Conservation (phyloP, 1,139 yeast genomes). For the Saccharomycopsis crataegensis region DNA sequence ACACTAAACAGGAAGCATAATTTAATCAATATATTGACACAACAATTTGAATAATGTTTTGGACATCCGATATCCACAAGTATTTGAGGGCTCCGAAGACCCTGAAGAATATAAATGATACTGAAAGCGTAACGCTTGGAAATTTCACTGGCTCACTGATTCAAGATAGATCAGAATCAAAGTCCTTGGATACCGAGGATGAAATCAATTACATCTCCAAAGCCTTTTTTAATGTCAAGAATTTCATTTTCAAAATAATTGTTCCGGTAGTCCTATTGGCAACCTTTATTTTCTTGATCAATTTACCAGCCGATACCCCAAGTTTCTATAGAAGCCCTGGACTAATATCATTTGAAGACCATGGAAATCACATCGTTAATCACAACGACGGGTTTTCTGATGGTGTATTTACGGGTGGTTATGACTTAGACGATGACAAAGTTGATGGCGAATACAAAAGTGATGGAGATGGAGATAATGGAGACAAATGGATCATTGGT, state of each 20-base stretch:
- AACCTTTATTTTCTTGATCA: conserved; percentile 10
- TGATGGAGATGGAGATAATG: conserved; percentile 3
- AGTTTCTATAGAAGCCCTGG: not conserved
- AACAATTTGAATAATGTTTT: too few species aligned
- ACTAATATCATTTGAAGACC: not conserved
- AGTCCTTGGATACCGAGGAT: too few species aligned
- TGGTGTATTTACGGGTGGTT: not conserved
- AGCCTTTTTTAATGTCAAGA: conserved; percentile 15
- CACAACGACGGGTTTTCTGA: conserved; percentile 15
- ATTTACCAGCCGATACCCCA: not conserved
- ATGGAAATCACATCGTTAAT: conserved; percentile 10
- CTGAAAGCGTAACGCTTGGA: too few species aligned
- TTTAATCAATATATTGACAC: too few species aligned
- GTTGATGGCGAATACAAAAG: not conserved
- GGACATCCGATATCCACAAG: too few species aligned
- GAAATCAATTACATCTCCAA: conserved; percentile 6
- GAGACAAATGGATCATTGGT: not conserved
- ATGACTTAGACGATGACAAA: not conserved
- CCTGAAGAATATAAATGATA: too few species aligned
- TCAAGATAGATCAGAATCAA: too few species aligned
- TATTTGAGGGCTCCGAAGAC: too few species aligned
- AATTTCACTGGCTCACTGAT: too few species aligned
- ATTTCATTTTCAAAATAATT: conserved; percentile 17
- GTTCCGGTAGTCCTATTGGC: conserved; percentile 15
- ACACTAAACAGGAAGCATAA: too few species aligned